Conservation (phyloP, 179 eudicot genomes). For the Vitellaria paradoxa region DNA sequence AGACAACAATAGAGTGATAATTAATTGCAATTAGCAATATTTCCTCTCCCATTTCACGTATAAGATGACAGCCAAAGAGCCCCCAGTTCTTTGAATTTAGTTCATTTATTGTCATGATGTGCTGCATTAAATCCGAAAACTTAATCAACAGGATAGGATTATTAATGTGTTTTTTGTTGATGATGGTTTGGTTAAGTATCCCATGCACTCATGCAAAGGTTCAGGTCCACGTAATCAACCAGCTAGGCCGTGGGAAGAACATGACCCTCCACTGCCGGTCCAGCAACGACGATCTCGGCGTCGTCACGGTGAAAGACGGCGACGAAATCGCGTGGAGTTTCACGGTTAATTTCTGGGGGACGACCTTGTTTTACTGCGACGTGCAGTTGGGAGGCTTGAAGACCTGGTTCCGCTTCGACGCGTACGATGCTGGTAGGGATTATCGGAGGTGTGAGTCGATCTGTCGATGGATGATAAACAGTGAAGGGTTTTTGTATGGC, state of each 20-base stretch:
- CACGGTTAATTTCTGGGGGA: constrained; percentile 19
- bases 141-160: too few relatives aligned
- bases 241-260: background rate
- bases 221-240: constrained; percentile 16
- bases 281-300: constrained; percentile 20
- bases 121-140: too few relatives aligned
- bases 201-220: constrained; percentile 1
- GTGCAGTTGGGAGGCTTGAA: constrained; percentile 12
- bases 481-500: constrained; percentile 19
- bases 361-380: constrained; percentile 26
- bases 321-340: constrained; percentile 14
- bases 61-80: background rate
- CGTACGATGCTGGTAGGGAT: constrained; percentile 20
- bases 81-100: too few relatives aligned
- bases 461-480: constrained; percentile 24
- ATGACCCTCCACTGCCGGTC: constrained; percentile 22
- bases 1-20: too few relatives aligned
- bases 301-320: constrained; percentile 4
- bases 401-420: constrained; percentile 13
- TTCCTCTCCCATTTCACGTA: background rate
- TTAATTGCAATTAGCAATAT: too few relatives aligned
- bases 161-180: too few relatives aligned
- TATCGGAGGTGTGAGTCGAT: background rate
- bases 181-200: background rate
- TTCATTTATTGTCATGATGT: too few relatives aligned